Evolutionary conservation across 495 filamentous ascomycete species (phyloP).

Genomic region (Aspergillus haitiensis): DNA sequence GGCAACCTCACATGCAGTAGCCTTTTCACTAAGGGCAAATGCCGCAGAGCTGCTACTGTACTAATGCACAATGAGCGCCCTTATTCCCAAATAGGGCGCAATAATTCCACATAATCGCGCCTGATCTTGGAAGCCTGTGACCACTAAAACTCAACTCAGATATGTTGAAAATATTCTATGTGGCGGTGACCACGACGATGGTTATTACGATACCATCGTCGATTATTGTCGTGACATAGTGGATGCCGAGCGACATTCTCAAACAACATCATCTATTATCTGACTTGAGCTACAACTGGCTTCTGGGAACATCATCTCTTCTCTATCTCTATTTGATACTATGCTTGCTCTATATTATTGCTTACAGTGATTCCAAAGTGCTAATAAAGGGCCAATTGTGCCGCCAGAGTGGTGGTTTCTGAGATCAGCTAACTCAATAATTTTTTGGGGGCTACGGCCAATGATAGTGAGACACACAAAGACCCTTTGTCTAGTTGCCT

Average conservation of each 20-base stretch:
- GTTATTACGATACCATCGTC: not conserved
- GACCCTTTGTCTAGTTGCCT: not conserved
- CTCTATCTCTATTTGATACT: too few relatives aligned
- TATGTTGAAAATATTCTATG: not conserved
- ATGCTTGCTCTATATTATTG: too few relatives aligned
- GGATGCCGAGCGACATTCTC: too few relatives aligned
- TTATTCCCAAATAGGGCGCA: constrained; percentile 3
- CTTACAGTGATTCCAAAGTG: too few relatives aligned
- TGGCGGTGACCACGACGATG: constrained; percentile 2
- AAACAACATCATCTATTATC: too few relatives aligned
- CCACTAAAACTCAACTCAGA: not conserved
- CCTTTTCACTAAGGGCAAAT: constrained; percentile 12
- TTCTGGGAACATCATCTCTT: too few relatives aligned
- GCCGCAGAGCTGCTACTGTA: constrained; percentile 15
- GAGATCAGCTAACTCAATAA: too few relatives aligned
- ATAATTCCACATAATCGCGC: constrained; percentile 15
- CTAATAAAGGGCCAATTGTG: too few relatives aligned
- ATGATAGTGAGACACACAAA: not conserved
- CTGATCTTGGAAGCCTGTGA: not conserved
- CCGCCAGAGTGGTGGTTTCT: too few relatives aligned
- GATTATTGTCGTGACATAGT: too few relatives aligned
- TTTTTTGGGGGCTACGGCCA: not conserved
- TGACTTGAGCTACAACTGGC: too few relatives aligned
- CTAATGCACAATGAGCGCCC: constrained; percentile 23
- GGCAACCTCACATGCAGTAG: constrained; percentile 32